Evolutionary conservation across 495 filamentous ascomycete species (phyloP).

Genomic region (Pseudotulostoma volvatum): DNA sequence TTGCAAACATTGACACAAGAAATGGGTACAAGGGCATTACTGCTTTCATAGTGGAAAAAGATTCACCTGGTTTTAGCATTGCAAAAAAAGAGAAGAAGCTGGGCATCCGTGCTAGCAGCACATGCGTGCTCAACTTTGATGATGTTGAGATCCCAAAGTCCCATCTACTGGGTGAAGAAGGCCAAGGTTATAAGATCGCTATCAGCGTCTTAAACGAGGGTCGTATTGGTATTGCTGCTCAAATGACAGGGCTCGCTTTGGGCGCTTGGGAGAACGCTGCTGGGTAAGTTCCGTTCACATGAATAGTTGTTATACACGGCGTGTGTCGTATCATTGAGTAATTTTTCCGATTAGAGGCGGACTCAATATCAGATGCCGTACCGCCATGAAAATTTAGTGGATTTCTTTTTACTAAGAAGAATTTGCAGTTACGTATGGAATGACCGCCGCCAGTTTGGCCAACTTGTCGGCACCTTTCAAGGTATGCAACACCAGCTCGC

Average conservation of each 20-base stretch:
- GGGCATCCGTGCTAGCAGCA: constrained; percentile 86
- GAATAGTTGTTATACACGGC: too few species aligned
- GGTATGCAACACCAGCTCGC: constrained; percentile 99
- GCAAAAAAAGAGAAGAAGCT: constrained; percentile 99
- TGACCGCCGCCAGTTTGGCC: constrained; percentile 92
- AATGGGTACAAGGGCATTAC: constrained; percentile 93
- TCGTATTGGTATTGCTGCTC: constrained; percentile 91
- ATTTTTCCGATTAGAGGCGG: too few species aligned
- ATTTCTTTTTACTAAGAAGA: too few species aligned
- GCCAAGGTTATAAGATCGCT: constrained; percentile 94
- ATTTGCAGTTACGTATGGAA: constrained; percentile 75
- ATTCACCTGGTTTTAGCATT: constrained; percentile 74
- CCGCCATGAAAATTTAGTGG: too few species aligned
- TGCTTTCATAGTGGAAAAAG: constrained; percentile 89
- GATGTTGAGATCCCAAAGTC: constrained; percentile 80
- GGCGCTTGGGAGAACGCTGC: constrained; percentile 95
- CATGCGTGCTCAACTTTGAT: constrained; percentile 94
- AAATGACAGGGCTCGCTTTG: constrained; percentile 94
- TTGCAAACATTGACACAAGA: constrained; percentile 79
- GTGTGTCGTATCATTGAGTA: too few species aligned
- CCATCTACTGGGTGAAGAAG: constrained; percentile 75
- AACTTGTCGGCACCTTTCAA: constrained; percentile 88
- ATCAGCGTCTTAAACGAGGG: constrained; percentile 95
- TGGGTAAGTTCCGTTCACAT: constrained; percentile 33
- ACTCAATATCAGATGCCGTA: too few species aligned